Evolutionary conservation across 2,329 filamentous ascomycete species (phyloP).

Genomic region (Nothophaeocryptopus gaeumannii): DNA sequence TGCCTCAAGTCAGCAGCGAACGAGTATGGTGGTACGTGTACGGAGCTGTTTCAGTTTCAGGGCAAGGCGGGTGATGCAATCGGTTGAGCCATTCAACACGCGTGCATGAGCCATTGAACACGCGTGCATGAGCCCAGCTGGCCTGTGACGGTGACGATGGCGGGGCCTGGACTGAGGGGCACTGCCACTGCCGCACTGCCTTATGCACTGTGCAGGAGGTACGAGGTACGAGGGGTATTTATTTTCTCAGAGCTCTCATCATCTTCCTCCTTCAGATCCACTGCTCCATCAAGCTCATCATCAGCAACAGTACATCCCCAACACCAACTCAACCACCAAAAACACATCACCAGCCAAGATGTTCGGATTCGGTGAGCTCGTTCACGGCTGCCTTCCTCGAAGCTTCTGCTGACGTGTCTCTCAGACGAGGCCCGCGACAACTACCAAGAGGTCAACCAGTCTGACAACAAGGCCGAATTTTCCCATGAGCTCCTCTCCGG

Average conservation of each 20-base stretch:
- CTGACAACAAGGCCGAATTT: conserved; percentile 56
- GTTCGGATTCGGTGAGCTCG: conserved; percentile 10
- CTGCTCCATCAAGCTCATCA: not conserved
- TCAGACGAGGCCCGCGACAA: conserved; percentile 52
- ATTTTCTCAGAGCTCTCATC: conserved; percentile 4
- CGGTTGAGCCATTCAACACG: conserved; percentile 7
- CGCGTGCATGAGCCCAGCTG: conserved; percentile 10
- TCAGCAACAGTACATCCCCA: not conserved
- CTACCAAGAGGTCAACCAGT: conserved; percentile 55
- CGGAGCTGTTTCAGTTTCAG: conserved; percentile 16
- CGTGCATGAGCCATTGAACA: conserved; percentile 9
- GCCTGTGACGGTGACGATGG: not conserved
- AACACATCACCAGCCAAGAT: conserved; percentile 5
- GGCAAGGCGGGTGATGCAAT: conserved; percentile 16
- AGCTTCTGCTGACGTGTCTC: conserved; percentile 2
- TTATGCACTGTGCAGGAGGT: too few relatives aligned
- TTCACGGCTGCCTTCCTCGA: too few relatives aligned
- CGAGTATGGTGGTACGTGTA: not conserved
- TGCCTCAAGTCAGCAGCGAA: not conserved
- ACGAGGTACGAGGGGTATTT: conserved; percentile 16
- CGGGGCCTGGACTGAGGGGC: not conserved
- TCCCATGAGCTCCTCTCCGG: conserved; percentile 73
- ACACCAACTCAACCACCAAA: not conserved
- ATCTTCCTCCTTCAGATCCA: not conserved
- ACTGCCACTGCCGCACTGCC: too few relatives aligned